Evolutionary conservation across 768 basidiomycete genomes (phyloP), one percentile per base, ranked within the genome.

Genomic region (Boletales sp.): DNA sequence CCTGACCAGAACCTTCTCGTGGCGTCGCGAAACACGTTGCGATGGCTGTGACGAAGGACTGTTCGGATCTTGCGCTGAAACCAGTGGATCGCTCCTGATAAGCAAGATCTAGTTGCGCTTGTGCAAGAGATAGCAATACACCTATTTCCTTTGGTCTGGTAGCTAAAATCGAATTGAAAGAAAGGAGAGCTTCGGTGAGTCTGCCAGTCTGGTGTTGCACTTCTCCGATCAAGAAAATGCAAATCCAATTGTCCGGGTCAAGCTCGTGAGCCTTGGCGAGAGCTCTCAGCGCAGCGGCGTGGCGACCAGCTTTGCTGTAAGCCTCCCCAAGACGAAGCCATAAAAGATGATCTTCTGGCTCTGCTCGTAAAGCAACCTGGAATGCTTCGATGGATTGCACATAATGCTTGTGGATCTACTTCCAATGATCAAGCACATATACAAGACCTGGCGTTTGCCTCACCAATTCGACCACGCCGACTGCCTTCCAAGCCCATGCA

Each of bases 401-500:
- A 59, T 87, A 92, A 54, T 90, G 84, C 44, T 74, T 74, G 21
- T 81, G 80, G 50, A 75, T 81, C 90, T 93, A 54, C 8, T 42
- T 34, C 17, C 40, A 31, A 45, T 53, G 8, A 24, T 12, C n/a
- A 39, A 47, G 18, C 12, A 37, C 24, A 15, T 8, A 18, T 13
- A 37, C 24, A 15, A 7, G 14, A 17, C 27, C 54, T 58, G 46
- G 42, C 31, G 42, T 14, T 18, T 18, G 39, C 72, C 86, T 67
- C 60, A 94, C 95, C 70, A 94, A 71, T 65, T 94, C 93, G 2
- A 94, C 94, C 1, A 91, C 82, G 1, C 93, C 97, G 32, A 92
- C 70, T 18, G 94, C 94, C 69, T 97, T 97, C 94, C 95, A 99
- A 4, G 97, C 97, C 97, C 97, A 99, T 8, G 86, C 80, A 59